These are phyloP conservation scores for Rhodomyrtus psidioides DNA, from an alignment of 441 rosid species.

Conservation along the genomic window DNA sequence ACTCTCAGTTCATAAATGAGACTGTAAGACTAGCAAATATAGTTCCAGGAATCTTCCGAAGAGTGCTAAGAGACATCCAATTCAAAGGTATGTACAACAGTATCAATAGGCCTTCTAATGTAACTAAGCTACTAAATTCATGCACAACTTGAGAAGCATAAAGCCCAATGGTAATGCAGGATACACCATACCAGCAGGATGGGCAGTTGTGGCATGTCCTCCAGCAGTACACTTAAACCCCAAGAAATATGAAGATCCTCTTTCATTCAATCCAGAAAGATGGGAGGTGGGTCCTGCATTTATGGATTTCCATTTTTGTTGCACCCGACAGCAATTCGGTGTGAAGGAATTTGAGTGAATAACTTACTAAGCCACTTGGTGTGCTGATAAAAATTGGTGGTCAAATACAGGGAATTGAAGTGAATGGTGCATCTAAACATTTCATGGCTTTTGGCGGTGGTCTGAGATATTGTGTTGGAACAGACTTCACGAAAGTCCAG, in stretches of 20 bases:
- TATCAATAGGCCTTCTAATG: not conserved
- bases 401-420: conserved; percentile 14
- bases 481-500: conserved; percentile 27
- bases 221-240: conserved; percentile 28
- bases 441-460: conserved; percentile 36
- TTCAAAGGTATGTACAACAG: not conserved
- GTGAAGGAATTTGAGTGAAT: not conserved
- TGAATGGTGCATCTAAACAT: conserved; percentile 17
- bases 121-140: not conserved
- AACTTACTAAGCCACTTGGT: not conserved
- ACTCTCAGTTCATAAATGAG: conserved; percentile 8
- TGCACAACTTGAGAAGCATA: not conserved
- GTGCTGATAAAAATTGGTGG: not conserved
- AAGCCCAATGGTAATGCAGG: not conserved
- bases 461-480: conserved; percentile 21
- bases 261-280: conserved; percentile 33
- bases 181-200: conserved; percentile 24
- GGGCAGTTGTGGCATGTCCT: conserved; percentile 34
- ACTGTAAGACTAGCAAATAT: conserved; percentile 3
- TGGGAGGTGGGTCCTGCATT: conserved; percentile 20
- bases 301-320: not conserved
- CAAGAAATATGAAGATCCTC: conserved; percentile 22
- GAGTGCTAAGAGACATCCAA: not conserved
- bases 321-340: not conserved
- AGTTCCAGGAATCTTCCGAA: conserved; percentile 4